Evolutionary conservation across 129 eudicot genomes (phyloP), one percentile per base, ranked within the genome.

Genomic region (Oenanthe sinensis): DNA sequence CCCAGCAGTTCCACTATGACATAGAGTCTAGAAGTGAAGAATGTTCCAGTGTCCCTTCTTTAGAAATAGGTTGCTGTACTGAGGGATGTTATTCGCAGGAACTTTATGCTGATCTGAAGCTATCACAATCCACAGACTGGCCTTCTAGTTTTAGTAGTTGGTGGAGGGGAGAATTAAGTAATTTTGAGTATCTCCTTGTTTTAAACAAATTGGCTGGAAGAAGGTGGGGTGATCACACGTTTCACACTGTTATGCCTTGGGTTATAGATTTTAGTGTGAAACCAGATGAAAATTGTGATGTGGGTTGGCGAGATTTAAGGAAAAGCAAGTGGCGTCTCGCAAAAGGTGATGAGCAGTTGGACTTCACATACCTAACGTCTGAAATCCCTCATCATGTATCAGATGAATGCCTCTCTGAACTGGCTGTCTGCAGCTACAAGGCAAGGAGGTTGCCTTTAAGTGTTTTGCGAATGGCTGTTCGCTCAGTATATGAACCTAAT

Each of bases 251-350:
- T 40, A 95, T 95, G 98, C 98, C 98, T 70, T 95, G 98, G 97
- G 90, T 95, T 60, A 87, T 92, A 68, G 98, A 95, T 89, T 95
- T 95, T 82, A 90, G 90, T 88, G 88, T 81, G 42, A 91, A 91
- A 82, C 97, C 98, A 12, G 93, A 90, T 80, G 94, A 87, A 78
- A 83, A 83, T 22, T 84, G 76, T 55, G 86, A 88, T 5, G 55
- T 70, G 15, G 98, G 98, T 39, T 95, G 98, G 98, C 81, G 98
- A 81, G 86, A 95, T 87, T 86, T 95, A 77, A 88, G 84, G 75
- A 90, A 91, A 89, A 95, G 96, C 88, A 95, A 95, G 83, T 95
- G 98, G 98, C 92, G 97, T 13, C 83, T 95, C 79, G 98, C 98
- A 28, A 95, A 95, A 85, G 98, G 98, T 28, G 98, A 95, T 80